These are phyloP conservation scores for Sechiopsis laciniata DNA, from an alignment of 306 rosid genomes.

Conservation along the genomic window DNA sequence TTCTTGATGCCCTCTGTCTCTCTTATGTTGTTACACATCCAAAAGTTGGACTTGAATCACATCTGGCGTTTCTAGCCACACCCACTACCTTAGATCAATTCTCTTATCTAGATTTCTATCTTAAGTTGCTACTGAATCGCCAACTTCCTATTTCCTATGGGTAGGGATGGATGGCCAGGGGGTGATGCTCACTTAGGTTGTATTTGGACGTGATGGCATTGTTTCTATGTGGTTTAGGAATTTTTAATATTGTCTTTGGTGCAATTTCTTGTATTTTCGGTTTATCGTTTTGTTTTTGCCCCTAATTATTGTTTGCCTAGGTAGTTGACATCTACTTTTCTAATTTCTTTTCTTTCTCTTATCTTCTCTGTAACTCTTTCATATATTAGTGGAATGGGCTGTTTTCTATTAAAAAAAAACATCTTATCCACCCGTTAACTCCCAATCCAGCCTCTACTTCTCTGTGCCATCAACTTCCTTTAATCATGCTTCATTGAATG, in stretches of 20 bases:
- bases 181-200: neutral
- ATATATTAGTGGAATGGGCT: too few species aligned
- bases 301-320: too few species aligned
- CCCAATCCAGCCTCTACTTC: too few species aligned
- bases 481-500: too few species aligned
- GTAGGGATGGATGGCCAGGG: neutral
- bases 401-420: too few species aligned
- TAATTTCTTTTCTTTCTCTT: too few species aligned
- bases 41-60: neutral
- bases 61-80: neutral
- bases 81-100: neutral
- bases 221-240: neutral
- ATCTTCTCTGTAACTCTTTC: too few species aligned
- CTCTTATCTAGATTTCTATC: neutral
- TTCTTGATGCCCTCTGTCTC: neutral
- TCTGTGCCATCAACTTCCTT: too few species aligned
- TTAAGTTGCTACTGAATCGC: constrained; percentile 6
- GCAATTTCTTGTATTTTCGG: too few species aligned
- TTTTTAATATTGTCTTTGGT: neutral
- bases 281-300: too few species aligned
- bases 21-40: constrained; percentile 2
- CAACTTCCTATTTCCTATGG: neutral
- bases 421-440: too few species aligned
- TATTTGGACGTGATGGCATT: neutral
- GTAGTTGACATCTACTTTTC: too few species aligned